A percentile compares a stretch with the other conserved stretches of the same genome.
phyloP scores from a whole-genome alignment of 495 filamentous ascomycete genomes.

The Podospora appendiculata region DNA sequence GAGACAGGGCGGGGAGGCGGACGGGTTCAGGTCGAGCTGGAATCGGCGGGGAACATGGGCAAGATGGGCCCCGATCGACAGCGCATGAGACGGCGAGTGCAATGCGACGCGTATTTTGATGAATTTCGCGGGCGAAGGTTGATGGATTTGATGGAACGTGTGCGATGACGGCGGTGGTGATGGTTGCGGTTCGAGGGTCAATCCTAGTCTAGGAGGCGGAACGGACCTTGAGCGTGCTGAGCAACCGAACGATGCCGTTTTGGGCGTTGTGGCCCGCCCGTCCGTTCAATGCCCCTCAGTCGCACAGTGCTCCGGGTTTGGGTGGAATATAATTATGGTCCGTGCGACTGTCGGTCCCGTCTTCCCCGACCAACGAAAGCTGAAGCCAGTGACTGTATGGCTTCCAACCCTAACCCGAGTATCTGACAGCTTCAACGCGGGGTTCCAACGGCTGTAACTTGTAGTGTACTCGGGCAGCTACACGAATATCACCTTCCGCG shows the following conservation, averaged over 20 bases:
- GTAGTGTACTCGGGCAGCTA: too few species aligned
- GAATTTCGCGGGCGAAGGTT: conserved; percentile 4
- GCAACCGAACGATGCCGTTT: neutral
- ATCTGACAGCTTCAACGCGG: too few species aligned
- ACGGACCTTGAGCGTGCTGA: neutral
- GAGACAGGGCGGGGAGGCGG: too few species aligned
- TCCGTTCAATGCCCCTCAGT: too few species aligned
- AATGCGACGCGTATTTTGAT: conserved; percentile 19
- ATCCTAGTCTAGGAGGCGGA: neutral
- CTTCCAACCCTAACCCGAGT: too few species aligned
- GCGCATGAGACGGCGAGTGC: neutral
- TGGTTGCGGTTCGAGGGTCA: neutral
- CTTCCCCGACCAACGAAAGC: too few species aligned
- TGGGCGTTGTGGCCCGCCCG: neutral
- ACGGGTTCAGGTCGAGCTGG: conserved; percentile 3
- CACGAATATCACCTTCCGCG: too few species aligned
- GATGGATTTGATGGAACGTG: conserved; percentile 14
- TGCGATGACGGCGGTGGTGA: neutral
- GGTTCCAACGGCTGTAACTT: too few species aligned
- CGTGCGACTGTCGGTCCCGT: too few species aligned
- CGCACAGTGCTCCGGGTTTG: too few species aligned
- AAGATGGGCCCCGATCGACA: neutral
- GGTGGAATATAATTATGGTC: too few species aligned
- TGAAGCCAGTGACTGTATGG: too few species aligned
- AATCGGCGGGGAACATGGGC: conserved; percentile 8